These are phyloP conservation scores for Aureobasidium namibiae DNA, from an alignment of 2,329 filamentous ascomycete genomes.

Conservation along the genomic window DNA sequence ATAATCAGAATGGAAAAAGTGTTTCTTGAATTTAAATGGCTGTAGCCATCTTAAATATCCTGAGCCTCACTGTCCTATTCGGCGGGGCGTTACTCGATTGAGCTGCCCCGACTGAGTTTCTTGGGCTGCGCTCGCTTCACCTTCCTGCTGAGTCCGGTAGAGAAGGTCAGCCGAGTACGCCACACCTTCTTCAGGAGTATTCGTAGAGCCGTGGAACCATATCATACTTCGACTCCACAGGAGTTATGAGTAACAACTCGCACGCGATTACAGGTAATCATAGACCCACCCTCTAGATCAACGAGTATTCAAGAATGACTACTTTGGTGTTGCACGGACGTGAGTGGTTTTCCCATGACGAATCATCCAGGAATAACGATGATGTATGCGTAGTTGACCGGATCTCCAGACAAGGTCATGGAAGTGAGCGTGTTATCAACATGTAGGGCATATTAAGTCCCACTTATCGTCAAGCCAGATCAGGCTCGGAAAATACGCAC, in stretches of 20 bases:
- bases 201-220: neutral
- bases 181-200: neutral
- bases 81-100: neutral
- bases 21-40: neutral
- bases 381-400: neutral
- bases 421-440: neutral
- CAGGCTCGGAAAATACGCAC: slow-evolving; percentile 19
- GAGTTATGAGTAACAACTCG: neutral
- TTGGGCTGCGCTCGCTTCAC: neutral
- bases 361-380: neutral
- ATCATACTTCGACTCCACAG: neutral
- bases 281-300: neutral
- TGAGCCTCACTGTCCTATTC: neutral
- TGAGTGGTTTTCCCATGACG: neutral
- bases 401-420: neutral
- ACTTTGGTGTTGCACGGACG: neutral
- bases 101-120: neutral
- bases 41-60: neutral
- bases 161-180: neutral
- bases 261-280: neutral
- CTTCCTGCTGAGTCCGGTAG: neutral
- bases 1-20: neutral
- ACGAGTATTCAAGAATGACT: too few species aligned
- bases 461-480: neutral
- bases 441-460: neutral